These are phyloP conservation scores for Trapa bicornis DNA, from an alignment of 345 rosid species.

Conservation along the genomic window DNA sequence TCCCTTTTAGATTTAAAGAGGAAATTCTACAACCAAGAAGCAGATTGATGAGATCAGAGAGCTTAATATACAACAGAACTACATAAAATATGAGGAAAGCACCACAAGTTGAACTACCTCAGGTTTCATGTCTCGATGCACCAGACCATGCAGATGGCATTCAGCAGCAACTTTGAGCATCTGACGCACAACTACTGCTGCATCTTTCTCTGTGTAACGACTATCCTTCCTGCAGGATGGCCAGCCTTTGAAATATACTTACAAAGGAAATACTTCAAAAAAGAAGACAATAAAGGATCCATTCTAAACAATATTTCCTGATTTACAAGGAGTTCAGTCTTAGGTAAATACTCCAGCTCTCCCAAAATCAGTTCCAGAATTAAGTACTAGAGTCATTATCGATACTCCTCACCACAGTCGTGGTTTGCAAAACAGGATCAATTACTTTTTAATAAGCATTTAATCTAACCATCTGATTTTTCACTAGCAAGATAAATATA, in stretches of 20 bases:
- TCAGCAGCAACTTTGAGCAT: constrained; percentile 60
- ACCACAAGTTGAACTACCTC: constrained; percentile 19
- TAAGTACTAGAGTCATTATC: background rate
- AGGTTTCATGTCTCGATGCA: constrained; percentile 48
- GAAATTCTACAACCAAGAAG: constrained; percentile 24
- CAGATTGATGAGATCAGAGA: background rate
- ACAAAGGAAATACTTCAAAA: background rate
- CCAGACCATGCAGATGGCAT: constrained; percentile 42
- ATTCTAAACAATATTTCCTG: background rate
- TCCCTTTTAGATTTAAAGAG: constrained; percentile 36
- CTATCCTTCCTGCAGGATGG: constrained; percentile 27
- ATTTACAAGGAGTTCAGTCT: background rate
- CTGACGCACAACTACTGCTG: constrained; percentile 79
- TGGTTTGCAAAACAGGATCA: background rate
- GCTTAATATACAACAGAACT: background rate
- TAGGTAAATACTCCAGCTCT: background rate
- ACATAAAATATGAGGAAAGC: background rate
- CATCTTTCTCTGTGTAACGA: constrained; percentile 65
- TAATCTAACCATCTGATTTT: background rate
- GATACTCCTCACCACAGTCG: background rate
- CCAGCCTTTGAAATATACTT: background rate
- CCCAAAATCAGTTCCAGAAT: background rate
- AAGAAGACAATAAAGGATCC: background rate
- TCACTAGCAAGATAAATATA: background rate
- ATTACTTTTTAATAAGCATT: background rate